Conservation (phyloP, 2,329 filamentous ascomycete species). For the Bipolaris oryzae region DNA sequence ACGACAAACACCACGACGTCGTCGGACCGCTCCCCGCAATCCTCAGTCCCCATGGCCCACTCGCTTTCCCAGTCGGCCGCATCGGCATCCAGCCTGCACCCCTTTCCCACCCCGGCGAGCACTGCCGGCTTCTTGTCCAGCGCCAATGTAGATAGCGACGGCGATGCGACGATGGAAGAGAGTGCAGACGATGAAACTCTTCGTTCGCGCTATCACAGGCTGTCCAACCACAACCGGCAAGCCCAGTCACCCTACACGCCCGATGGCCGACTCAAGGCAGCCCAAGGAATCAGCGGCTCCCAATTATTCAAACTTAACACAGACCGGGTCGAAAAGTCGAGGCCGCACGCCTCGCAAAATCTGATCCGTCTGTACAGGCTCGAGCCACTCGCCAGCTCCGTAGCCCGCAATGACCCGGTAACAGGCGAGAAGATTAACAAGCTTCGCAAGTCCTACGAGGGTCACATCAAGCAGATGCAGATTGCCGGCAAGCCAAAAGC, state of each 20-base stretch:
- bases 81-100: conserved; percentile 38
- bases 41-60: conserved; percentile 49
- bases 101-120: conserved; percentile 49
- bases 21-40: conserved; percentile 50
- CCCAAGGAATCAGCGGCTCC: conserved; percentile 38
- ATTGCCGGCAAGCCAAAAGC: conserved; percentile 58
- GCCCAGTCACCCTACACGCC: conserved; percentile 31
- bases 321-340: conserved; percentile 52
- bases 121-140: conserved; percentile 42
- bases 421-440: conserved; percentile 71
- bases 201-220: conserved; percentile 47
- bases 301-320: conserved; percentile 46
- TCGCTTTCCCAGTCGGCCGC: conserved; percentile 42
- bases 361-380: conserved; percentile 65
- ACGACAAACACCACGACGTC: conserved; percentile 33
- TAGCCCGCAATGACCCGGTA: conserved; percentile 63
- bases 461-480: conserved; percentile 57
- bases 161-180: conserved; percentile 52
- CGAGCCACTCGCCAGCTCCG: conserved; percentile 61
- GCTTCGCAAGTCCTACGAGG: conserved; percentile 63
- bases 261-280: conserved; percentile 36
- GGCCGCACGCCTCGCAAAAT: conserved; percentile 64
- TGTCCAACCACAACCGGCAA: conserved; percentile 57
- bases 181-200: conserved; percentile 35
- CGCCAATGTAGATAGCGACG: conserved; percentile 49